phyloP scores from a whole-genome alignment of 352 stramenopile species.

The Phytopythium helicoides region DNA sequence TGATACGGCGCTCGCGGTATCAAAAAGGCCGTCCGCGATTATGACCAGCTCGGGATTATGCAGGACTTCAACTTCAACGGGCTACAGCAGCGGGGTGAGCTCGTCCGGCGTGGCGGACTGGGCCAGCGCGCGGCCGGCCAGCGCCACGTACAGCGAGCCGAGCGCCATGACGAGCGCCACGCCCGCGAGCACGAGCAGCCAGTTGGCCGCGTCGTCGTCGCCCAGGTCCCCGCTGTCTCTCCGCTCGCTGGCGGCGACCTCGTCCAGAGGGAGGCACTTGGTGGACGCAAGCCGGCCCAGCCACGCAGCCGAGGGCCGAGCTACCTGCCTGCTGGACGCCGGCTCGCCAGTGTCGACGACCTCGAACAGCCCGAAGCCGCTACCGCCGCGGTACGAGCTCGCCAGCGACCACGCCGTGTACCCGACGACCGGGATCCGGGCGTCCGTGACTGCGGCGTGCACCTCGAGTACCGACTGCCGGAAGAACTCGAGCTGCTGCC shows the following conservation, averaged over 20 bases:
- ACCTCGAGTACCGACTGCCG: conserved; percentile 14
- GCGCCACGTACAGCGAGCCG: conserved; percentile 3
- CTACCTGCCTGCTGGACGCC: conserved; percentile 3
- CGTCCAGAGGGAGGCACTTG: conserved; percentile 1
- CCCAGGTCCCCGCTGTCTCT: background rate
- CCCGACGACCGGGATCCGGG: conserved; percentile 29
- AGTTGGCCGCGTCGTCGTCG: background rate
- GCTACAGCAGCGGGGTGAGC: conserved; percentile 3
- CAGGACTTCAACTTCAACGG: background rate
- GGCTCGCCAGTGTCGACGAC: no score
- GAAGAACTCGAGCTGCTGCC: conserved; percentile 27
- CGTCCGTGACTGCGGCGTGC: conserved; percentile 8
- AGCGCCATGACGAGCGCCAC: conserved; percentile 2
- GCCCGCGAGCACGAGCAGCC: background rate
- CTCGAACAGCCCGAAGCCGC: conserved; percentile 1
- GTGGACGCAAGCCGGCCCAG: conserved; percentile 1
- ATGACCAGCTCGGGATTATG: no score
- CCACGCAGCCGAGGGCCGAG: conserved; percentile 20
- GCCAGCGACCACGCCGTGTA: conserved; percentile 88
- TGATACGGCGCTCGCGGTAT: no score
- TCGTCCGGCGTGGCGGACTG: conserved; percentile 1
- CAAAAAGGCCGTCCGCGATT: no score
- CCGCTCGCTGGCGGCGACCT: background rate
- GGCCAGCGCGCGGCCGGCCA: background rate
- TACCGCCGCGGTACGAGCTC: conserved; percentile 60